phyloP scores from a whole-genome alignment of 2,329 filamentous ascomycete genomes.

The Verticillium tricorpus region DNA sequence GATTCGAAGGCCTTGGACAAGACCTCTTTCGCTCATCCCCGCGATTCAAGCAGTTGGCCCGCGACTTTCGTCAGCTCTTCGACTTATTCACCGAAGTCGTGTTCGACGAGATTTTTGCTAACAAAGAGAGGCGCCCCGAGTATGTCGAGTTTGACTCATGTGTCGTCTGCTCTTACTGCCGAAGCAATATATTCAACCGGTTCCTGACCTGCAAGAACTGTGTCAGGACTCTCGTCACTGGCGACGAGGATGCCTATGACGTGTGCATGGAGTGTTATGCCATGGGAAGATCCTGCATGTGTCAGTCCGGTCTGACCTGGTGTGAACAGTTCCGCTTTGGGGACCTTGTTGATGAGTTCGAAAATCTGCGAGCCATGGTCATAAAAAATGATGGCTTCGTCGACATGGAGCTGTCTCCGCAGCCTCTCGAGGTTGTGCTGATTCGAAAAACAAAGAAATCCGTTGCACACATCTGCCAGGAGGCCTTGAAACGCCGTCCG shows the following conservation, averaged over 20 bases:
- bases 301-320: conserved; percentile 81
- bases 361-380: conserved; percentile 77
- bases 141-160: conserved; percentile 81
- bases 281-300: conserved; percentile 93
- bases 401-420: conserved; percentile 61
- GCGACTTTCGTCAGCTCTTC: conserved; percentile 80
- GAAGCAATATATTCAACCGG: conserved; percentile 94
- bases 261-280: conserved; percentile 97
- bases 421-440: conserved; percentile 66
- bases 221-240: conserved; percentile 59
- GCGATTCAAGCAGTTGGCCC: conserved; percentile 63
- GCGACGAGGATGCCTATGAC: conserved; percentile 82
- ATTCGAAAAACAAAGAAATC: conserved; percentile 68
- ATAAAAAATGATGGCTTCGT: conserved; percentile 67
- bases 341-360: conserved; percentile 71
- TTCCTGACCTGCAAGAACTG: conserved; percentile 92
- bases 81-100: conserved; percentile 72
- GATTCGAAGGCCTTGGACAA: conserved; percentile 42
- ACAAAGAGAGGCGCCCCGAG: conserved; percentile 67
- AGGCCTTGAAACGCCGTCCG: conserved; percentile 73
- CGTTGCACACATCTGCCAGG: conserved; percentile 88
- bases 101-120: conserved; percentile 79
- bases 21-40: conserved; percentile 35
- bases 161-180: conserved; percentile 92
- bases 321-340: conserved; percentile 90